phyloP scores from a whole-genome alignment of 2,329 filamentous ascomycete genomes.

The Hypoxylon sp. region DNA sequence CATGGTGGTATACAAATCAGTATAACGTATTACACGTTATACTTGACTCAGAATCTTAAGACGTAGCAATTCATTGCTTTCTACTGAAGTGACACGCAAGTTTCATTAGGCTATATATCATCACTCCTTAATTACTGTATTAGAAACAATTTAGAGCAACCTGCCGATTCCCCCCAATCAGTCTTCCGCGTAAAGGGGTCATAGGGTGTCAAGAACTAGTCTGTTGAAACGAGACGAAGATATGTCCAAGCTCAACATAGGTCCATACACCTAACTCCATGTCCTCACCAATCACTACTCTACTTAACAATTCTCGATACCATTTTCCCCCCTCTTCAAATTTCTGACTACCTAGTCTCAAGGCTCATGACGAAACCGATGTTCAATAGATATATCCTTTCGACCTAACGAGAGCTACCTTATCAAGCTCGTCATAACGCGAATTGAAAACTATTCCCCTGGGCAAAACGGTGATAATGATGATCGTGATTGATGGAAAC shows the following conservation, averaged over 20 bases:
- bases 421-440: neutral
- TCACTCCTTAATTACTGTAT: neutral
- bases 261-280: neutral
- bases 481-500: neutral
- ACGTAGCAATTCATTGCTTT: neutral
- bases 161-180: neutral
- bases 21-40: slow-evolving; percentile 1
- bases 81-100: slow-evolving; percentile 5
- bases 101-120: neutral
- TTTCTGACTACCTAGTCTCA: neutral
- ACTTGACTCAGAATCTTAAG: neutral
- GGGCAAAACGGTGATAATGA: no score
- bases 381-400: neutral
- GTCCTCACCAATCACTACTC: neutral
- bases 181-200: neutral
- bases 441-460: neutral
- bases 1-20: neutral
- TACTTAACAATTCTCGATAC: neutral
- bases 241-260: neutral
- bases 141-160: neutral
- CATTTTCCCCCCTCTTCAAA: neutral
- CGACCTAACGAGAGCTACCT: no score
- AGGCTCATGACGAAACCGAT: neutral
- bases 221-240: neutral
- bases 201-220: neutral